Evolutionary conservation across 208 protist species (phyloP).

Genomic region (Trichomonas gallinae): DNA sequence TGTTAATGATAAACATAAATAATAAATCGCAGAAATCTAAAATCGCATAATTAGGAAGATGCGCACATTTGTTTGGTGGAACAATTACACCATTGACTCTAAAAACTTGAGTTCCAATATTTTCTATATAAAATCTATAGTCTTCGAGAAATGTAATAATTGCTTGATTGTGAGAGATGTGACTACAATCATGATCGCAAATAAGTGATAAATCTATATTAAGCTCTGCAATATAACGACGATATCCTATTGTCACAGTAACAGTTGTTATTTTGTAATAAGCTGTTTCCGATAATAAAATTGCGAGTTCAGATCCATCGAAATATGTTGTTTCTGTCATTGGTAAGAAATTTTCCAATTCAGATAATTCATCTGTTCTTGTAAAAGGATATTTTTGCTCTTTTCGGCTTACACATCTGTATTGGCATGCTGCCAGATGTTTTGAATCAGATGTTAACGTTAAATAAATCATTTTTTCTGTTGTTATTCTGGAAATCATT

Average conservation of each 20-base stretch:
- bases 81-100: neutral
- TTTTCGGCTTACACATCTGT: neutral
- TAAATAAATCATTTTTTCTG: neutral
- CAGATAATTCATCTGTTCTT: neutral
- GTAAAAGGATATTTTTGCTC: neutral
- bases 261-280: neutral
- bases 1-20: neutral
- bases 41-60: neutral
- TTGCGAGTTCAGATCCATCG: neutral
- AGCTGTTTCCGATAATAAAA: neutral
- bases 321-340: neutral
- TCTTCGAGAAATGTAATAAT: neutral
- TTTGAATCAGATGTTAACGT: neutral
- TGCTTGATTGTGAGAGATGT: neutral
- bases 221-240: neutral
- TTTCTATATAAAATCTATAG: constrained; percentile 13
- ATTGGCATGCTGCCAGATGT: neutral
- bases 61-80: neutral
- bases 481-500: neutral
- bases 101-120: neutral
- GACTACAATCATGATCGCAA: neutral
- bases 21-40: neutral
- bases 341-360: neutral
- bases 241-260: neutral
- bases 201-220: neutral